Evolutionary conservation across 345 rosid genomes (phyloP), one percentile per base, ranked within the genome.

Genomic region (Xanthoceras sorbifolium): DNA sequence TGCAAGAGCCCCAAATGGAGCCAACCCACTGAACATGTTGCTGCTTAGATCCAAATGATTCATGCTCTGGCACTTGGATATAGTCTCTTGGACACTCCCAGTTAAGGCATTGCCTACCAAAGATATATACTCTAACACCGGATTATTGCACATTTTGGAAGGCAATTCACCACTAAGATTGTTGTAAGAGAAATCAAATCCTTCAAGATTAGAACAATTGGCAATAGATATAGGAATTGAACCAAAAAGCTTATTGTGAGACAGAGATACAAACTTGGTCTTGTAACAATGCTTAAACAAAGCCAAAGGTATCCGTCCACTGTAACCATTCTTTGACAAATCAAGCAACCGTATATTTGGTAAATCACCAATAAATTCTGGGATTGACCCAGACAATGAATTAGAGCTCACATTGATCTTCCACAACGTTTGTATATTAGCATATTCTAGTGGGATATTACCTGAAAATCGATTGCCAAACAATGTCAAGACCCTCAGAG

Each of bases 391-490:
- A 72, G 98, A 90, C 15, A 96, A 81, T 9, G 91, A 91, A 85
- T 96, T 96, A 22, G 97, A 90, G 76, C 99, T 96, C 78, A 96
- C 83, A 84, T 96, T 96, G 70, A 96, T 93, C 87, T 91, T 93
- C 98, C 98, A 90, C 72, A 96, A 84, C 36, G 94, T 87, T 69
- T 84, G 81, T 29, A 96, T 80, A 67, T 83, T 80, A 7, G 85
- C 87, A 83, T 89, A 96, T 76, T 92, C 97, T 40, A 23, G 61
- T 6, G 98, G 99, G 81, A 96, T 76, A 52, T 90, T 93, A 75
- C 99, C 97, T 40, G 90, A 84, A 84, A 96, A 91, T 66, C 81
- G 84, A 80, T 96, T 96, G 52, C 98, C 97, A 79, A 82, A 96
- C 87, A 96, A 90, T 73, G 92, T 87, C 92, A 96, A 85, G 73